phyloP scores from a whole-genome alignment of 2,329 filamentous ascomycete genomes.

The Fusarium phyllophilum region DNA sequence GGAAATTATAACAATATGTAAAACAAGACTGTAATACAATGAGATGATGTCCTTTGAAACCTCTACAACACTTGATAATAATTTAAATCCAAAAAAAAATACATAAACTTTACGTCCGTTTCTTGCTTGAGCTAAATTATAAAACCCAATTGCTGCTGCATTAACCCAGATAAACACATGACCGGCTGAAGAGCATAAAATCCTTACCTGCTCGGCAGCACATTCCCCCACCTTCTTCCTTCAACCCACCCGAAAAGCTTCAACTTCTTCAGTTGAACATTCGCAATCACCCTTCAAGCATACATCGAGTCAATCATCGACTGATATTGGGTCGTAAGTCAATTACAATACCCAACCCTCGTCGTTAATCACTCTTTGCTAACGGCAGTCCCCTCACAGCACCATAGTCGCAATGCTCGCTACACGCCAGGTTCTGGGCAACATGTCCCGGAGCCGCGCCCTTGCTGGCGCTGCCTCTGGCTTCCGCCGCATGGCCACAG shows the following conservation, averaged over 20 bases:
- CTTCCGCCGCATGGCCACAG: constrained; percentile 82
- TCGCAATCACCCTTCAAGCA: not conserved
- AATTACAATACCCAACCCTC: not conserved
- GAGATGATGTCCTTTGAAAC: not conserved
- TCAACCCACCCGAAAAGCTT: constrained; percentile 2
- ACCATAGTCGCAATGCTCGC: constrained; percentile 66
- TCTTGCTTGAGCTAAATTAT: not conserved
- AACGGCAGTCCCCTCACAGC: not conserved
- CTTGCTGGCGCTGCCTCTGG: constrained; percentile 66
- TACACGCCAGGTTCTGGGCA: constrained; percentile 76
- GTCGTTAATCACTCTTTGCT: not conserved
- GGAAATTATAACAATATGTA: not conserved
- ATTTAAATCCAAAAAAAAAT: not conserved
- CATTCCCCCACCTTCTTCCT: constrained; percentile 3
- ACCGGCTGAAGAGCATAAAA: constrained; percentile 1
- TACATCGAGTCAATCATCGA: not conserved
- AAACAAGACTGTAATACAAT: not conserved
- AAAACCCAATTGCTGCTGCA: not conserved
- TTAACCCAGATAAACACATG: constrained; percentile 5
- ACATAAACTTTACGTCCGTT: not conserved
- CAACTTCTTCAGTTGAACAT: constrained; percentile 2
- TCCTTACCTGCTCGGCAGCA: not conserved
- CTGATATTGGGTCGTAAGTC: not conserved
- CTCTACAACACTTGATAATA: not conserved
- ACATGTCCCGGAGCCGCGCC: constrained; percentile 69